Evolutionary conservation across 2,329 filamentous ascomycete species (phyloP).

Genomic region (Anisogramma anomala): DNA sequence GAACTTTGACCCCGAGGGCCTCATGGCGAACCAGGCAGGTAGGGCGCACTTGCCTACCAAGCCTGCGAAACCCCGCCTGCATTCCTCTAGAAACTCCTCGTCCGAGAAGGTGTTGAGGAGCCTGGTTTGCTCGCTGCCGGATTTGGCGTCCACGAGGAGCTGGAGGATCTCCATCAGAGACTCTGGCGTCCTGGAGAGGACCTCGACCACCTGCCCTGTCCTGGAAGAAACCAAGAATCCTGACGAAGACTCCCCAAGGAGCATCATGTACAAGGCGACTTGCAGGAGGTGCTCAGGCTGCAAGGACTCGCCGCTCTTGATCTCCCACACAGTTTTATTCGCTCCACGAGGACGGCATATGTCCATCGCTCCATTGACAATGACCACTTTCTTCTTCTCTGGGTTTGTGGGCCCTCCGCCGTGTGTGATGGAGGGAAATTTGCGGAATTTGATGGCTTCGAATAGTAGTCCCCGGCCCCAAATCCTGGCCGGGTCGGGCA

Average conservation of each 20-base stretch:
- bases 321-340: conserved; percentile 11
- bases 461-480: conserved; percentile 2
- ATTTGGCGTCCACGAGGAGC: conserved; percentile 11
- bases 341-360: conserved; percentile 2
- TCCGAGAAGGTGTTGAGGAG: conserved; percentile 11
- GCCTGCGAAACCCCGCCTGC: not conserved
- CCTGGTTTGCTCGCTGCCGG: conserved; percentile 9
- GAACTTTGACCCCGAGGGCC: conserved; percentile 7
- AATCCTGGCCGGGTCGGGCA: conserved; percentile 1
- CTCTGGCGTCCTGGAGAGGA: not conserved
- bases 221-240: conserved; percentile 8
- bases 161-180: conserved; percentile 9
- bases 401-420: conserved; percentile 8
- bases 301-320: conserved; percentile 8
- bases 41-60: conserved; percentile 7
- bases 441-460: not conserved
- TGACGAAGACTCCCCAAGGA: conserved; percentile 1
- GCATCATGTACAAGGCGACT: conserved; percentile 9
- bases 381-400: conserved; percentile 1
- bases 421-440: conserved; percentile 6
- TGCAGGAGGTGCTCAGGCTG: conserved; percentile 10
- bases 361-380: conserved; percentile 6
- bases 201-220: conserved; percentile 11
- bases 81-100: conserved; percentile 9
- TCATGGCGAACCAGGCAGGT: conserved; percentile 10